phyloP scores from a whole-genome alignment of 2,329 filamentous ascomycete genomes.

The Pleoardoris graminearum region DNA sequence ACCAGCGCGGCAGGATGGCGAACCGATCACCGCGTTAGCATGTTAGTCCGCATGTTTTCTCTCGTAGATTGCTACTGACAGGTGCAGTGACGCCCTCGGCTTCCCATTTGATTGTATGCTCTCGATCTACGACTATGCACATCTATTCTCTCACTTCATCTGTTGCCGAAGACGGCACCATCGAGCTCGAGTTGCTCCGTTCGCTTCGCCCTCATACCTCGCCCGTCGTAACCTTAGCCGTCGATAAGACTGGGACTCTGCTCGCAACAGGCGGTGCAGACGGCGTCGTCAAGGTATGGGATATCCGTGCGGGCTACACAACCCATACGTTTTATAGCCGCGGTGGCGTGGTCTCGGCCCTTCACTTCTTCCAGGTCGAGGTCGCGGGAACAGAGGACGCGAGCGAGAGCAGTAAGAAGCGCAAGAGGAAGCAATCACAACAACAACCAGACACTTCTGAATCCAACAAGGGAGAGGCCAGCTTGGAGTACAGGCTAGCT shows the following conservation, averaged over 20 bases:
- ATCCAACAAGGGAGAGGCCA: conserved; percentile 51
- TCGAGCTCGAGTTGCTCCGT: conserved; percentile 65
- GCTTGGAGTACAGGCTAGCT: conserved; percentile 73
- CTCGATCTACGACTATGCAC: conserved; percentile 92
- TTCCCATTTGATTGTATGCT: conserved; percentile 87
- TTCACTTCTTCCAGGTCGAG: conserved; percentile 85
- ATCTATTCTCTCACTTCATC: conserved; percentile 75
- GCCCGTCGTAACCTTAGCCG: conserved; percentile 82
- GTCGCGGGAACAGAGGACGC: conserved; percentile 52
- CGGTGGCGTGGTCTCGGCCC: conserved; percentile 84
- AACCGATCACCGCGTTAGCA: conserved; percentile 74
- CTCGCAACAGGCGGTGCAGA: conserved; percentile 92
- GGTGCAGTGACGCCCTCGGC: conserved; percentile 78
- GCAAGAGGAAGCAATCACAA: conserved; percentile 48
- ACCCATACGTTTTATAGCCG: conserved; percentile 96
- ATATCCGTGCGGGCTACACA: conserved; percentile 84
- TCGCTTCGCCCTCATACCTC: conserved; percentile 88
- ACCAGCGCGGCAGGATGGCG: conserved; percentile 56
- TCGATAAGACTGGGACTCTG: conserved; percentile 85
- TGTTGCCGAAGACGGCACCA: conserved; percentile 61
- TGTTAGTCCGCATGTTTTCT: conserved; percentile 48
- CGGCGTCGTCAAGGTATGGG: conserved; percentile 94
- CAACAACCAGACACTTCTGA: conserved; percentile 49
- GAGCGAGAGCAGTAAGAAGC: conserved; percentile 42
- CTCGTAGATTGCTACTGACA: conserved; percentile 11